These are phyloP conservation scores for Tetrahymena malaccensis DNA, from an alignment of 73 alveolate genomes.

Conservation along the genomic window DNA sequence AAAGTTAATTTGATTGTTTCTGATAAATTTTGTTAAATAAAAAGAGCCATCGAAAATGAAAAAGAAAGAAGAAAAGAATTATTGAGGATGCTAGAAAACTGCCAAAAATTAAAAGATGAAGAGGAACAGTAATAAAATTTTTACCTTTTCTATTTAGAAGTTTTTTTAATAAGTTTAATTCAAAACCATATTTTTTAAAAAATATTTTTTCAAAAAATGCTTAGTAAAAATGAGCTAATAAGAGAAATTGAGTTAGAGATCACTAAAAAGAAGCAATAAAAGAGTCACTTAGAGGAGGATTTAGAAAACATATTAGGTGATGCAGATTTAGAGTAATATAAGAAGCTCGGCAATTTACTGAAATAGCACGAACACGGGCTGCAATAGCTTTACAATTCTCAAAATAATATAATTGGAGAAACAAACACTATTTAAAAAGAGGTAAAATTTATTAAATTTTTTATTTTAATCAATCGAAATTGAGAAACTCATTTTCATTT, in stretches of 20 bases:
- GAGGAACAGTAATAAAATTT: constrained; percentile 22
- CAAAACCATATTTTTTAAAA: not conserved
- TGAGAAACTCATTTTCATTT: not conserved
- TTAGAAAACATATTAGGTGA: constrained; percentile 36
- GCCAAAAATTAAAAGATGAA: constrained; percentile 28
- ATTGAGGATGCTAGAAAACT: constrained; percentile 20
- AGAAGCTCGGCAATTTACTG: constrained; percentile 1
- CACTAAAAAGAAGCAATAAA: constrained; percentile 22
- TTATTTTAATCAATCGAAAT: not conserved
- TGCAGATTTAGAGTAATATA: constrained; percentile 35
- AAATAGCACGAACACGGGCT: not conserved
- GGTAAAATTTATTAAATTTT: not conserved
- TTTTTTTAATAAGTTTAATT: no score
- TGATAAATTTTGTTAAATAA: not conserved
- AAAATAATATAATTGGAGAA: not conserved
- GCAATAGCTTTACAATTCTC: not conserved
- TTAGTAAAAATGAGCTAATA: constrained; percentile 17
- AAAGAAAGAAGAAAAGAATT: constrained; percentile 39
- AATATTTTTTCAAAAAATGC: not conserved
- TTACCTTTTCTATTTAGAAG: not conserved
- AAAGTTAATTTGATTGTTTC: not conserved
- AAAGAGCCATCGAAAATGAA: constrained; percentile 37
- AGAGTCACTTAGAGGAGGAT: constrained; percentile 39
- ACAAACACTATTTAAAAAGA: not conserved
- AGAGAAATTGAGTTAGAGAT: constrained; percentile 31